Percentiles rank a stretch among this genome's conserved stretches.
Evolutionary conservation across 2,329 filamentous ascomycete species (phyloP).

Genomic region (Fusarium miscanthi): DNA sequence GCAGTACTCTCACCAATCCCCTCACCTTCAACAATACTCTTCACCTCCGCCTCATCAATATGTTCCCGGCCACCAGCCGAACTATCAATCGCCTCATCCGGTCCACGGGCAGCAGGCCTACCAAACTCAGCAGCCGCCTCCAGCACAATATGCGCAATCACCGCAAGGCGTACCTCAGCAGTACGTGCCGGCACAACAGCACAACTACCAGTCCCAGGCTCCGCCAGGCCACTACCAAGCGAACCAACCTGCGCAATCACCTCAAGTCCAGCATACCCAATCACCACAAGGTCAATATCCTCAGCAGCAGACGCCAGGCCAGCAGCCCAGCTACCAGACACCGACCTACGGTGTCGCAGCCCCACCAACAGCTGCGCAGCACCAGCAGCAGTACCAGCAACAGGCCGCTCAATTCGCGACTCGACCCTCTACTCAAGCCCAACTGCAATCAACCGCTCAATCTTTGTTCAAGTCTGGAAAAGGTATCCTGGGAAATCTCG

Average conservation of each 20-base stretch:
- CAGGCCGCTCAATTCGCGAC: conserved; percentile 24
- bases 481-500: conserved; percentile 16
- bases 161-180: neutral
- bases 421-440: conserved; percentile 4
- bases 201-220: neutral
- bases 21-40: neutral
- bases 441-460: conserved; percentile 11
- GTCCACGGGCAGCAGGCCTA: neutral
- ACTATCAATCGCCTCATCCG: neutral
- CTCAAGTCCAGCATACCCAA: neutral
- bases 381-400: conserved; percentile 14
- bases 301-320: conserved; percentile 1
- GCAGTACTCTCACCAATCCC: neutral
- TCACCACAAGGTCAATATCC: neutral
- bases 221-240: neutral
- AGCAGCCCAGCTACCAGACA: neutral
- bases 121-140: neutral
- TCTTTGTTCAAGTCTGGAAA: conserved; percentile 26
- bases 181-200: neutral
- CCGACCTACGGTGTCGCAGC: conserved; percentile 18
- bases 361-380: conserved; percentile 8
- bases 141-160: neutral
- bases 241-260: neutral
- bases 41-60: neutral
- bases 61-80: neutral